phyloP scores from a whole-genome alignment of 2,329 filamentous ascomycete genomes.

The Aspergillus sp. region DNA sequence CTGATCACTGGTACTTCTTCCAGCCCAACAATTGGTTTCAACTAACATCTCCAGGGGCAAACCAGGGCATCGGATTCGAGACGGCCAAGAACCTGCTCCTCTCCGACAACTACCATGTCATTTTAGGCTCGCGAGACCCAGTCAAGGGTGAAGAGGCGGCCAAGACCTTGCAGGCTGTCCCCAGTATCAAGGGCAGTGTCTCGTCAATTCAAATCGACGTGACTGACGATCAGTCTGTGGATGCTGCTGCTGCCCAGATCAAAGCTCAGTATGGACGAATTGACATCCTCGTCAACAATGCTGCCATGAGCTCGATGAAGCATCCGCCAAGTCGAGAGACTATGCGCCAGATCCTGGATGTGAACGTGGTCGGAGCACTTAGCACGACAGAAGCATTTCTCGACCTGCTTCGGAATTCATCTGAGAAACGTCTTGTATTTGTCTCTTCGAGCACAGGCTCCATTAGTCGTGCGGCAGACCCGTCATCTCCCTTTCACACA shows the following conservation, averaged over 20 bases:
- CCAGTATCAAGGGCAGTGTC: slow-evolving; percentile 7
- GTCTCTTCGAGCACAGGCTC: slow-evolving; percentile 42
- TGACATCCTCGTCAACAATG: slow-evolving; percentile 26
- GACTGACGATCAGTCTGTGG: slow-evolving; percentile 50
- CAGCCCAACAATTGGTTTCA: background rate
- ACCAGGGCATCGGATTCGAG: slow-evolving; percentile 30
- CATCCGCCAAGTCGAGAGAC: slow-evolving; percentile 26
- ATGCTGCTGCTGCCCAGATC: slow-evolving; percentile 57
- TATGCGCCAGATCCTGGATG: slow-evolving; percentile 35
- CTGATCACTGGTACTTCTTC: slow-evolving; percentile 1
- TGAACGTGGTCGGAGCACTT: slow-evolving; percentile 44
- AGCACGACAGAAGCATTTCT: slow-evolving; percentile 40
- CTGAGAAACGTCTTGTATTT: slow-evolving; percentile 42
- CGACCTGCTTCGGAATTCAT: slow-evolving; percentile 31
- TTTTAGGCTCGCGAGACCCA: slow-evolving; percentile 19
- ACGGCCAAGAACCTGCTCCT: slow-evolving; percentile 23
- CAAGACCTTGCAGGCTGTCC: background rate
- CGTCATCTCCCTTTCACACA: slow-evolving; percentile 26
- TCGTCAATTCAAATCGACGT: slow-evolving; percentile 45
- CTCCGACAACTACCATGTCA: slow-evolving; percentile 25
- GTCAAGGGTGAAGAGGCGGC: slow-evolving; percentile 16
- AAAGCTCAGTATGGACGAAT: slow-evolving; percentile 53
- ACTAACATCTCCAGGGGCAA: slow-evolving; percentile 23
- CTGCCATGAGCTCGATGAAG: slow-evolving; percentile 10
- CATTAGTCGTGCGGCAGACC: slow-evolving; percentile 31